Evolutionary conservation across 208 protist genomes (phyloP).

Genomic region (Angomonas ambiguus): DNA sequence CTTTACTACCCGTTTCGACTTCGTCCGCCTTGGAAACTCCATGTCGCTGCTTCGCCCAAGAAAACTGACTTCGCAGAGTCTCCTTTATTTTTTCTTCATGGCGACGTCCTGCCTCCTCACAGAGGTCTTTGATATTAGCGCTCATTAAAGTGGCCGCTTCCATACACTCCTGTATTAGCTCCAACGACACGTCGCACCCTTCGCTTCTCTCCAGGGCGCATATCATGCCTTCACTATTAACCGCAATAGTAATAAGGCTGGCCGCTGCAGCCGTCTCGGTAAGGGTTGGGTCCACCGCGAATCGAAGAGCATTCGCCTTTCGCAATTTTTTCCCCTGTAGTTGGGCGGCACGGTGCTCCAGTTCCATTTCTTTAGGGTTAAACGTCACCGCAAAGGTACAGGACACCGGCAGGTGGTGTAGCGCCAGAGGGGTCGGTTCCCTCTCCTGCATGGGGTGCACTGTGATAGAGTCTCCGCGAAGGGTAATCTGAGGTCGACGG

Average conservation of each 20-base stretch:
- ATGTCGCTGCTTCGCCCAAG: slow-evolving; percentile 77
- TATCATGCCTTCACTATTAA: slow-evolving; percentile 81
- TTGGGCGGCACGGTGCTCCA: slow-evolving; percentile 26
- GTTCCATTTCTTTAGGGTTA: slow-evolving; percentile 26
- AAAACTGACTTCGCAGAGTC: slow-evolving; percentile 63
- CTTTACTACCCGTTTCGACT: slow-evolving; percentile 6
- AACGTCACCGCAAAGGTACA: slow-evolving; percentile 73
- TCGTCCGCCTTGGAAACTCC: slow-evolving; percentile 41
- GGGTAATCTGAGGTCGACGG: slow-evolving; percentile 92
- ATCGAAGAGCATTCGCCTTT: slow-evolving; percentile 19
- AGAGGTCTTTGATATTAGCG: slow-evolving; percentile 39
- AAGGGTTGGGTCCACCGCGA: slow-evolving; percentile 70
- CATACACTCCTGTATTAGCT: slow-evolving; percentile 50
- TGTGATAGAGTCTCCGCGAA: slow-evolving; percentile 76
- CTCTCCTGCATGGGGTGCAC: slow-evolving; percentile 89
- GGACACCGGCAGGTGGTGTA: slow-evolving; percentile 93
- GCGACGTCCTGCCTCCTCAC: slow-evolving; percentile 57
- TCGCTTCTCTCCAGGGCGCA: slow-evolving; percentile 76
- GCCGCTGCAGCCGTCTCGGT: slow-evolving; percentile 68
- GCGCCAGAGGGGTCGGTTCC: slow-evolving; percentile 91
- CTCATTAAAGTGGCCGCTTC: slow-evolving; percentile 33
- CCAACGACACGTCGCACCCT: slow-evolving; percentile 54
- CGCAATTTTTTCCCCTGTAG: slow-evolving; percentile 9
- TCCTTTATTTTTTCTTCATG: slow-evolving; percentile 57
- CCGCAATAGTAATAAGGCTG: slow-evolving; percentile 51